phyloP scores from a whole-genome alignment of 1,139 yeast species.

The Scheffersomyces parashehatae region DNA sequence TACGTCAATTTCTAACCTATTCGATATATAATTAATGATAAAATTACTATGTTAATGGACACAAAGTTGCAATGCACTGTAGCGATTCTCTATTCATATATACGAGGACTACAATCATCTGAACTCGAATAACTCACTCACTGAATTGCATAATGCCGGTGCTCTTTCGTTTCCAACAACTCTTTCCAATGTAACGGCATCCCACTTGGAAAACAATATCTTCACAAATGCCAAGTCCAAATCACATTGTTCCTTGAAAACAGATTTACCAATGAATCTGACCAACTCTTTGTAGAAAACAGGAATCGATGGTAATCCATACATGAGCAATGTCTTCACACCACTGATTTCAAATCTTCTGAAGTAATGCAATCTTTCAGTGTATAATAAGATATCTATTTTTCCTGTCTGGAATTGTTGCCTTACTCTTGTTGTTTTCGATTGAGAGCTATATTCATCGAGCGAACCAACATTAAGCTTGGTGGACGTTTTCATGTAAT shows the following conservation, averaged over 20 bases:
- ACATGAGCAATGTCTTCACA: constrained; percentile 80
- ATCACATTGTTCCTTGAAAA: constrained; percentile 50
- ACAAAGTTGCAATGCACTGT: too few relatives aligned
- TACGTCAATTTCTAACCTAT: too few relatives aligned
- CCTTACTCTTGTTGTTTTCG: constrained; percentile 71
- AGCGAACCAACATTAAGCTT: constrained; percentile 62
- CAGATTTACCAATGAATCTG: constrained; percentile 49
- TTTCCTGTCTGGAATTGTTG: constrained; percentile 66
- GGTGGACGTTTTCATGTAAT: constrained; percentile 66
- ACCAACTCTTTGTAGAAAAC: constrained; percentile 77
- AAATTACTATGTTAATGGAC: too few relatives aligned
- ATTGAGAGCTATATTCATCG: constrained; percentile 79
- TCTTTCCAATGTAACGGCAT: constrained; percentile 75
- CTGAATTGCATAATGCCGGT: constrained; percentile 67
- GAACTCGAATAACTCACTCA: constrained; percentile 74
- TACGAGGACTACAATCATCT: constrained; percentile 23
- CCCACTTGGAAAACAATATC: constrained; percentile 76
- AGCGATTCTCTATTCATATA: too few relatives aligned
- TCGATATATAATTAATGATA: too few relatives aligned
- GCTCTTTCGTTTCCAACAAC: constrained; percentile 82
- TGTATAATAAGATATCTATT: constrained; percentile 72
- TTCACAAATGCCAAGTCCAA: constrained; percentile 67
- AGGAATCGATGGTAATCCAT: constrained; percentile 85
- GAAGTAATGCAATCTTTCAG: constrained; percentile 92
- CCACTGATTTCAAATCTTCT: constrained; percentile 84